Evolutionary conservation across 371 early-diverging fungal species (phyloP), one percentile per base, ranked within the genome.

Genomic region (Mucor piriformis): DNA sequence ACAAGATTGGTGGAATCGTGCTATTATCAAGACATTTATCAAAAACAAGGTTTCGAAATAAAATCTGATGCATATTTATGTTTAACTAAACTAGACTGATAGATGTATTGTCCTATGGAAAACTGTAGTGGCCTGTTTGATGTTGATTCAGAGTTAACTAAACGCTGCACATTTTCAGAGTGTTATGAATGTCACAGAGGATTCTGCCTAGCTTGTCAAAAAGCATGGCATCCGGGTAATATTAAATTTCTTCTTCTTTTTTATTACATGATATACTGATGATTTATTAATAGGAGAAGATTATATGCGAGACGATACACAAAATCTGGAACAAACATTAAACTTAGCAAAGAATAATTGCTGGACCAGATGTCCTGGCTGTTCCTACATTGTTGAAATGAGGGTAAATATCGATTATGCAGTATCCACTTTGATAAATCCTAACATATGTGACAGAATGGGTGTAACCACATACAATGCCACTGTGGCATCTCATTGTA

Each of bases 171-270:
- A 1, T 66, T 66, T 52, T 27, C 54, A n/a, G 56, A 61, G 42
- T 66, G 66, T n/a, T 66, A 57, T 24, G 61, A 61, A 23, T 66
- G 66, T 20, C 57, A 37, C 34, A 52, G 49, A 15, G 66, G 61
- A 11, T 61, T 66, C 32, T 66, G 66, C 33, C 42, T 57, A 3
- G 57, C 61, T 23, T 66, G 66, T 38, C 61, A 57, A 29, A 53
- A 8, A 21, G 7, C 27, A 6, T 51, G 18, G n/a, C 23, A 33
- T 38, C 21, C 50, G 32, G 56, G 44, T 43, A 38, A 50, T 35
- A 12, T 6, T 16, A 40, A 40, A 40, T n/a, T 42, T 42, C 34
- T 54, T 16, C 44, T 21, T 13, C 3, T 40, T 40, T 40, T 16
- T 1, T 40, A n/a, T 40, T 51, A 11, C 24, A 59, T 47, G 55